A percentile compares a stretch with the other conserved stretches of the same genome.
phyloP scores from a whole-genome alignment of 202 grass and related monocot species.

The Carex arenaria region DNA sequence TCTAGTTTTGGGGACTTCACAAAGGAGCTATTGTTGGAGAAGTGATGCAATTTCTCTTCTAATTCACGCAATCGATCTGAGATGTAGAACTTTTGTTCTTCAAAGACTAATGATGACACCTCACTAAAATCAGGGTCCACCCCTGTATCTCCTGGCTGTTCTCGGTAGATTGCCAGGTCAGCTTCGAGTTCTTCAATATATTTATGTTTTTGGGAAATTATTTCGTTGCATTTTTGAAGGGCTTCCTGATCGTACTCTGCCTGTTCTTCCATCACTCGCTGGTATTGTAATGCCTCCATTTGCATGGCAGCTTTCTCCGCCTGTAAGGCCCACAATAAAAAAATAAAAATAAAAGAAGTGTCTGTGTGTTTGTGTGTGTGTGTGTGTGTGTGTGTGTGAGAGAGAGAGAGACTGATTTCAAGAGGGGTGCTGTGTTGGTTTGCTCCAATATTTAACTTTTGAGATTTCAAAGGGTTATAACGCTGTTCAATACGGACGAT shows the following conservation, averaged over 20 bases:
- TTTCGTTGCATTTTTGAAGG: slow-evolving; percentile 45
- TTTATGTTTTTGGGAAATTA: slow-evolving; percentile 67
- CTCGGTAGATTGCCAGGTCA: slow-evolving; percentile 42
- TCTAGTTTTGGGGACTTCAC: neutral
- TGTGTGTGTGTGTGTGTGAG: neutral
- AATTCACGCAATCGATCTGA: slow-evolving; percentile 49
- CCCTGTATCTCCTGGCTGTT: slow-evolving; percentile 23
- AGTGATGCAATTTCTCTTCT: slow-evolving; percentile 49
- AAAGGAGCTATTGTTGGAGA: slow-evolving; percentile 65
- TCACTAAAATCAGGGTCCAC: slow-evolving; percentile 31
- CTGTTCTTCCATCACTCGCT: slow-evolving; percentile 86
- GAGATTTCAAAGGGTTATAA: neutral
- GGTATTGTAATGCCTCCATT: slow-evolving; percentile 75
- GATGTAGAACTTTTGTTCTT: slow-evolving; percentile 50
- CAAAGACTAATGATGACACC: slow-evolving; percentile 37
- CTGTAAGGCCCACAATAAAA: neutral
- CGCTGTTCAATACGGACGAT: neutral
- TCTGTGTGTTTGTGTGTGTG: too few species aligned
- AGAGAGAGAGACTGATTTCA: neutral
- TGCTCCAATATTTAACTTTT: neutral
- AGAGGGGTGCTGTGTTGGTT: neutral
- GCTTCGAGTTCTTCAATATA: slow-evolving; percentile 50
- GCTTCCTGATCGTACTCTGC: slow-evolving; percentile 66
- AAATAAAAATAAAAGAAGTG: neutral
- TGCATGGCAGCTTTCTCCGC: slow-evolving; percentile 85